phyloP scores from a whole-genome alignment of 768 basidiomycete species.

The Tephrocybe sp. region DNA sequence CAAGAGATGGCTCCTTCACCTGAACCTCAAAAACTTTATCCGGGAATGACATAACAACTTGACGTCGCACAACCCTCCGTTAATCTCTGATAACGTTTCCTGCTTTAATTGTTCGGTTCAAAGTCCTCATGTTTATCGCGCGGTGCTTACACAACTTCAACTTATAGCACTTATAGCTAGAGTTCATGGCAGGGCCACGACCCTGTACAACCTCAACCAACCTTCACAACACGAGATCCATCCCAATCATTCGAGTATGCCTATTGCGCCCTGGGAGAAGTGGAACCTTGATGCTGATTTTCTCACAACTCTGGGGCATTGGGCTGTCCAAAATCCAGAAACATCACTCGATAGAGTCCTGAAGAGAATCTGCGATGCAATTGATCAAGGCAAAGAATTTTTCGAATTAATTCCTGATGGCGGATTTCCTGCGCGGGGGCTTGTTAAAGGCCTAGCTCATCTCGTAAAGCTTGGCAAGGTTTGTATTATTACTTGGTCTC shows the following conservation, averaged over 20 bases:
- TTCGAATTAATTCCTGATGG: slow-evolving; percentile 17
- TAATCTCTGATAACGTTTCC: too few relatives aligned
- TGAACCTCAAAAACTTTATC: too few relatives aligned
- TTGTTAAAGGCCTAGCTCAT: slow-evolving; percentile 15
- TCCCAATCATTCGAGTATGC: not conserved
- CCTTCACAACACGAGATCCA: too few relatives aligned
- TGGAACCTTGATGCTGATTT: slow-evolving; percentile 13
- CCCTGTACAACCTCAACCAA: too few relatives aligned
- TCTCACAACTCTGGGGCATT: slow-evolving; percentile 5
- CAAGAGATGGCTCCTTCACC: too few relatives aligned
- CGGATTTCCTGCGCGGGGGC: slow-evolving; percentile 15
- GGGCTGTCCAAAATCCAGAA: slow-evolving; percentile 10
- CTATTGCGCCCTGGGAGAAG: slow-evolving; percentile 1
- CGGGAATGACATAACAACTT: too few relatives aligned
- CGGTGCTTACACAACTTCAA: too few relatives aligned
- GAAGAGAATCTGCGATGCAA: not conserved
- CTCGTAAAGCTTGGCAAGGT: slow-evolving; percentile 14
- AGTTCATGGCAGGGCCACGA: too few relatives aligned
- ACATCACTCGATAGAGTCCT: slow-evolving; percentile 3
- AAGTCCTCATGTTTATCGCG: too few relatives aligned
- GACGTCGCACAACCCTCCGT: too few relatives aligned
- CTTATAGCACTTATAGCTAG: too few relatives aligned
- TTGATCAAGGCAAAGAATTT: slow-evolving; percentile 9
- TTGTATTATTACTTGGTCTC: not conserved
- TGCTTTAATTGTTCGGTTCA: too few relatives aligned